Percentiles rank a stretch among this genome's conserved stretches.
These are phyloP conservation scores for Golubevia sp. DNA, from an alignment of 1,284 basidiomycete species.

Conservation along the genomic window DNA sequence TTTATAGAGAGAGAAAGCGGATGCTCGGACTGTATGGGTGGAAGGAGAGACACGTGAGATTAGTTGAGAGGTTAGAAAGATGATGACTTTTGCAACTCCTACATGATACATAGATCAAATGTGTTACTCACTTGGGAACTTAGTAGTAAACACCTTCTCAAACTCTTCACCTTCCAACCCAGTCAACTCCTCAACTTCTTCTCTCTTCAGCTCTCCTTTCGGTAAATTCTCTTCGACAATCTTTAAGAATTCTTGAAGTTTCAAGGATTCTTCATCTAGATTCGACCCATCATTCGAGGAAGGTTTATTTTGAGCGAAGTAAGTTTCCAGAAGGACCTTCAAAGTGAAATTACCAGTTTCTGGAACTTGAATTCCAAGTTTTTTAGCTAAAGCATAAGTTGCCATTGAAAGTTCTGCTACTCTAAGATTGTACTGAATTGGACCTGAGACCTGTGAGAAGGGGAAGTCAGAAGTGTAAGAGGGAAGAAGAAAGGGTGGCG, in stretches of 20 bases:
- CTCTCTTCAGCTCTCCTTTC: conserved; percentile 19
- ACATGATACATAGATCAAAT: not conserved
- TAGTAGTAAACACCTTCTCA: conserved; percentile 39
- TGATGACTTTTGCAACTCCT: not conserved
- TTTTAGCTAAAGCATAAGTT: conserved; percentile 22
- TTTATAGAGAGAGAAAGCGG: conserved; percentile 34
- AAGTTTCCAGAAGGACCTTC: conserved; percentile 36
- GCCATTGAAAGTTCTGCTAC: conserved; percentile 55
- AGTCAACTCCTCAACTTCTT: conserved; percentile 35
- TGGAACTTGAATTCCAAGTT: conserved; percentile 14
- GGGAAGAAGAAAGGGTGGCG: no score
- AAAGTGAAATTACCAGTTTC: conserved; percentile 13
- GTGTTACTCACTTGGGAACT: conserved; percentile 29
- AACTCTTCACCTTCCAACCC: conserved; percentile 34
- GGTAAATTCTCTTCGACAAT: conserved; percentile 6
- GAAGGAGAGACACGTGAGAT: not conserved
- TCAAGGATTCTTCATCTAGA: conserved; percentile 34
- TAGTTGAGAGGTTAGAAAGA: no score
- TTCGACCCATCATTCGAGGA: conserved; percentile 4
- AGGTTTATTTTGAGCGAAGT: conserved; percentile 31
- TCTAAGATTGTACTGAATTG: conserved; percentile 56
- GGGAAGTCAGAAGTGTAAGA: no score
- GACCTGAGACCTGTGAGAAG: conserved; percentile 28
- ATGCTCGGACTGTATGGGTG: conserved; percentile 25
- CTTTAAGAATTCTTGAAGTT: conserved; percentile 17